Conservation (phyloP, 345 rosid species). For the Eucalyptus caleyi region DNA sequence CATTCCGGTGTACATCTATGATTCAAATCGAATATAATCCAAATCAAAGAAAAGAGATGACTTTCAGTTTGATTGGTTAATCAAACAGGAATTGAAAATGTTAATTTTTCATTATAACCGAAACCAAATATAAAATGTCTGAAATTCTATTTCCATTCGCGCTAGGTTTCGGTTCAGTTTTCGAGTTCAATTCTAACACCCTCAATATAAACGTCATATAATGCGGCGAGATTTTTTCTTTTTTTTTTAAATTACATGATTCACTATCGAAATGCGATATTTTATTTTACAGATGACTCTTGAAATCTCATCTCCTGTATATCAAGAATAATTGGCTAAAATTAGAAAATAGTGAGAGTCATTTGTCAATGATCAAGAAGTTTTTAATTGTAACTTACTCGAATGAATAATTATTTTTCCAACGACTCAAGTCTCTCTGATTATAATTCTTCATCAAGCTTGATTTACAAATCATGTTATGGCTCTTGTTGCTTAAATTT, state of each 20-base stretch:
- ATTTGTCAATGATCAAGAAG: background rate
- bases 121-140: too few relatives aligned
- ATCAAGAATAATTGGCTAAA: background rate
- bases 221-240: background rate
- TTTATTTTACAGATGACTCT: background rate
- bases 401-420: background rate
- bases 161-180: too few relatives aligned
- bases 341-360: background rate
- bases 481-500: background rate
- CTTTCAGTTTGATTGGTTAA: too few relatives aligned
- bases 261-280: background rate
- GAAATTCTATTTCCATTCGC: too few relatives aligned
- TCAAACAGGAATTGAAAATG: too few relatives aligned
- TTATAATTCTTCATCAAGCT: background rate
- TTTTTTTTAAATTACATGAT: background rate
- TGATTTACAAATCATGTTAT: background rate
- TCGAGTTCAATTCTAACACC: too few relatives aligned
- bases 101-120: too few relatives aligned
- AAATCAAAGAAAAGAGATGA: too few relatives aligned
- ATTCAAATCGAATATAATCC: too few relatives aligned
- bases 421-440: fast-evolving
- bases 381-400: background rate
- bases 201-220: background rate
- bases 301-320: background rate
- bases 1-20: too few relatives aligned